phyloP scores from a whole-genome alignment of 306 rosid species.

The Glycine latifolia region DNA sequence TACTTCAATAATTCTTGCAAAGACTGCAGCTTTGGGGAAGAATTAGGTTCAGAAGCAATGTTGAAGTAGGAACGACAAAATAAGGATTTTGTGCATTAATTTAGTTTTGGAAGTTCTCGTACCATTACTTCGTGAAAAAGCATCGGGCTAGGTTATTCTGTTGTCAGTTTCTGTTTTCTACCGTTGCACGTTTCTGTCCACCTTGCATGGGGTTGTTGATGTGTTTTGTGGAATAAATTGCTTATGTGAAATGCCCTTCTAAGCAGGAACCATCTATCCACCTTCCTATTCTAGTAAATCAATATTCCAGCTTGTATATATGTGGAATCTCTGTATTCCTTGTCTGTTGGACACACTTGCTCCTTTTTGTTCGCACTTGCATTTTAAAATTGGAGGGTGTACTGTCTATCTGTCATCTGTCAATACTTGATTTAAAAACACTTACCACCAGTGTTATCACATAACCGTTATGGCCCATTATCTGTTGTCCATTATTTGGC shows the following conservation, averaged over 20 bases:
- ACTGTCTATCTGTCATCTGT: neutral
- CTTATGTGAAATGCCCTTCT: neutral
- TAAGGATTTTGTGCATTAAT: neutral
- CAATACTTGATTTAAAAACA: neutral
- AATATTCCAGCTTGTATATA: neutral
- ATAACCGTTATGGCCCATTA: no score
- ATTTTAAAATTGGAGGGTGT: neutral
- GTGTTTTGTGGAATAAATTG: neutral
- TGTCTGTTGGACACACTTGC: neutral
- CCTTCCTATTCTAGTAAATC: slow-evolving; percentile 1
- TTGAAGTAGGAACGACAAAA: neutral
- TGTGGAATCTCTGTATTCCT: neutral
- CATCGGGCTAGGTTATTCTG: neutral
- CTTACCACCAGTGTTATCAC: no score
- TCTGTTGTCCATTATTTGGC: no score
- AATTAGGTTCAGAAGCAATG: neutral
- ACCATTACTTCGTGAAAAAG: neutral
- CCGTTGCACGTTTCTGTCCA: neutral
- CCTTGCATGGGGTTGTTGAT: neutral
- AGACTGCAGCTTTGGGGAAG: neutral
- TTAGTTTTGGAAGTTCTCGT: neutral
- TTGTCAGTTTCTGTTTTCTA: neutral
- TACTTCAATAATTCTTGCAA: neutral
- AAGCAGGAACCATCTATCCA: neutral
- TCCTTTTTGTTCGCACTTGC: neutral